These are phyloP conservation scores for Mycogone perniciosa DNA, from an alignment of 2,329 filamentous ascomycete species.

Conservation along the genomic window DNA sequence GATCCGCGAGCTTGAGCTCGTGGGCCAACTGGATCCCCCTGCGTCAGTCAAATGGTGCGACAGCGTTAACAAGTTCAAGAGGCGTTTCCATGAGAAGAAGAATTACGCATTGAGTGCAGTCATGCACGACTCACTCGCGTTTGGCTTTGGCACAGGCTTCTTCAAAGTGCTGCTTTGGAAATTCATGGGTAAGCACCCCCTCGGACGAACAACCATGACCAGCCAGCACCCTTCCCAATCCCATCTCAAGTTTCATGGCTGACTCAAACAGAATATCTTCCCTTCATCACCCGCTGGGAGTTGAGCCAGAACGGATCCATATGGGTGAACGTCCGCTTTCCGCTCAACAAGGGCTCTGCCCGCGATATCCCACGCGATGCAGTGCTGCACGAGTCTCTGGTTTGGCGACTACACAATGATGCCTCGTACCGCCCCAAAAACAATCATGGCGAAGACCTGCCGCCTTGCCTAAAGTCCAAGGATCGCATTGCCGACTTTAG, in stretches of 20 bases:
- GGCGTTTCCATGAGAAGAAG: slow-evolving; percentile 24
- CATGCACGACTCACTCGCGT: slow-evolving; percentile 34
- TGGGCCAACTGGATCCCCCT: slow-evolving; percentile 24
- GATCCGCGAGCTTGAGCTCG: slow-evolving; percentile 41
- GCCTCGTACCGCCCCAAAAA: slow-evolving; percentile 25
- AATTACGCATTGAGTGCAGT: slow-evolving; percentile 26
- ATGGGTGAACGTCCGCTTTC: slow-evolving; percentile 32
- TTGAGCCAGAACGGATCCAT: slow-evolving; percentile 20
- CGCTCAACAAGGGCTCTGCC: slow-evolving; percentile 29
- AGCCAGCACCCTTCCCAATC: too few relatives aligned
- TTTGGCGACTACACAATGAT: slow-evolving; percentile 28
- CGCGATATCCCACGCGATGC: slow-evolving; percentile 36
- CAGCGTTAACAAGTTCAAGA: slow-evolving; percentile 27
- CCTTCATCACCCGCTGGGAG: slow-evolving; percentile 36
- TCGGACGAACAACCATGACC: too few relatives aligned
- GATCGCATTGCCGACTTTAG: slow-evolving; percentile 6
- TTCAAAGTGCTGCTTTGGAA: slow-evolving; percentile 37
- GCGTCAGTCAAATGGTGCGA: slow-evolving; percentile 31
- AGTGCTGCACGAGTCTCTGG: slow-evolving; percentile 32
- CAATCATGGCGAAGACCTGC: slow-evolving; percentile 26
- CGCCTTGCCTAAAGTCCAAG: slow-evolving; percentile 26
- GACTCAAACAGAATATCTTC: slow-evolving; percentile 28
- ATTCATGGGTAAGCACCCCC: slow-evolving; percentile 32
- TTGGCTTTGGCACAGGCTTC: slow-evolving; percentile 32
- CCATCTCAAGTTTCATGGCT: background rate